These are phyloP conservation scores for Chalciporus pseudorubinellus DNA, from an alignment of 768 basidiomycete genomes.

Conservation along the genomic window DNA sequence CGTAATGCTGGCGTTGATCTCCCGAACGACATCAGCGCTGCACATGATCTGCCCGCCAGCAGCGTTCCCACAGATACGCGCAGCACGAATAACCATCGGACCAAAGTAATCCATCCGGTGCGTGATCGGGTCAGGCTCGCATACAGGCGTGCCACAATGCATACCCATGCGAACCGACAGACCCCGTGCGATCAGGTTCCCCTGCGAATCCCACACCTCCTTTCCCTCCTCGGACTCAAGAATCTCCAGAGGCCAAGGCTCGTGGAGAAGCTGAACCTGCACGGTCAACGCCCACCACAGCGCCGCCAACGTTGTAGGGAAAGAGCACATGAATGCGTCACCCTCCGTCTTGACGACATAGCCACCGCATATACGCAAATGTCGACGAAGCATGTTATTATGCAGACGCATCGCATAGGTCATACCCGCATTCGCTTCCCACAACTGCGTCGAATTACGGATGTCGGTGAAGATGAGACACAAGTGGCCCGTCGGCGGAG, in stretches of 20 bases:
- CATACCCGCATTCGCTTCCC: conserved; percentile 97
- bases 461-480: conserved; percentile 98
- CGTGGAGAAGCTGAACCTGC: conserved; percentile 76
- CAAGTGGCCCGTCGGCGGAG: conserved; percentile 81
- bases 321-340: conserved; percentile 98
- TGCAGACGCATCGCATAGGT: conserved; percentile 89
- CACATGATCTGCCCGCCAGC: conserved; percentile 94
- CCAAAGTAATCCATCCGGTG: conserved; percentile 98
- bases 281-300: conserved; percentile 89
- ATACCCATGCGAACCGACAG: conserved; percentile 97
- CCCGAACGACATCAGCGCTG: conserved; percentile 81
- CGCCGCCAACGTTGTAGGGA: conserved; percentile 83
- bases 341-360: conserved; percentile 99
- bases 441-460: conserved; percentile 91
- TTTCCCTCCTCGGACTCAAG: conserved; percentile 90
- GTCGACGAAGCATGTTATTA: conserved; percentile 80
- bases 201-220: conserved; percentile 64
- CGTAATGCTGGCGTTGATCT: conserved; percentile 63
- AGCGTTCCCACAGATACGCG: conserved; percentile 79
- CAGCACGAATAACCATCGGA: conserved; percentile 91
- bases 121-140: conserved; percentile 88
- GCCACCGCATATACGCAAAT: conserved; percentile 86
- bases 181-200: conserved; percentile 75
- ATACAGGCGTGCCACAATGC: conserved; percentile 86
- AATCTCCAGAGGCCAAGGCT: conserved; percentile 91